Evolutionary conservation across 768 basidiomycete genomes (phyloP).

Genomic region (Suillus decipiens): DNA sequence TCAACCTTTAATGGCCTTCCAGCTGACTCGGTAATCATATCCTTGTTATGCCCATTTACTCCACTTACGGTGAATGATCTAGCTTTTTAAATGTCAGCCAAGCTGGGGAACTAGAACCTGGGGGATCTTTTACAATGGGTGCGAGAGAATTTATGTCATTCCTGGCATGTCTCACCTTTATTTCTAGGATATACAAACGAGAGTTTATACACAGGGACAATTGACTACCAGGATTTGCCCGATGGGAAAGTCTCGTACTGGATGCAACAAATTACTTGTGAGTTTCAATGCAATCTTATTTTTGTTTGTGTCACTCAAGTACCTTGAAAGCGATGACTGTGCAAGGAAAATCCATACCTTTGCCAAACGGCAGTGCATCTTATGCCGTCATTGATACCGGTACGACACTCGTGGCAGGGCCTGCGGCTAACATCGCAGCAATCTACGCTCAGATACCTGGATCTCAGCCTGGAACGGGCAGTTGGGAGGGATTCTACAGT

Average conservation of each 20-base stretch:
- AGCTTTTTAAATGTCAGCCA: constrained; percentile 48
- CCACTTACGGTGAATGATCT: constrained; percentile 6
- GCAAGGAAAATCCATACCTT: constrained; percentile 28
- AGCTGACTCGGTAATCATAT: constrained; percentile 48
- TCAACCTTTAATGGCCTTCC: constrained; percentile 64
- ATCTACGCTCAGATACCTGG: constrained; percentile 50
- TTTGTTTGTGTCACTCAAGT: neutral
- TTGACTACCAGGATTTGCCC: constrained; percentile 52
- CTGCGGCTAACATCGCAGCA: constrained; percentile 37
- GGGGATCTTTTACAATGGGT: constrained; percentile 78
- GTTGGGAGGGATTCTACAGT: constrained; percentile 48
- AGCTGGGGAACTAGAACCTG: constrained; percentile 52
- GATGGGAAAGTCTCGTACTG: constrained; percentile 44
- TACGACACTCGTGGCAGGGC: constrained; percentile 60
- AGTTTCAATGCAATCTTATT: constrained; percentile 1
- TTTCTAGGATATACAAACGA: constrained; percentile 57
- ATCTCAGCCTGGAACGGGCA: constrained; percentile 38
- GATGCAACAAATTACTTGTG: constrained; percentile 40
- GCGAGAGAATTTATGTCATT: constrained; percentile 15
- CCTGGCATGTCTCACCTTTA: constrained; percentile 3
- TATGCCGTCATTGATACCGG: constrained; percentile 58
- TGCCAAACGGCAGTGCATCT: constrained; percentile 39
- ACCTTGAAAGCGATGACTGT: constrained; percentile 35
- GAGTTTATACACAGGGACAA: constrained; percentile 46
- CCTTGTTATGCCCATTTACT: neutral